Percentiles rank a stretch among this genome's conserved stretches.
phyloP scores from a whole-genome alignment of 352 stramenopile species.

The Phytophthora nicotianae region DNA sequence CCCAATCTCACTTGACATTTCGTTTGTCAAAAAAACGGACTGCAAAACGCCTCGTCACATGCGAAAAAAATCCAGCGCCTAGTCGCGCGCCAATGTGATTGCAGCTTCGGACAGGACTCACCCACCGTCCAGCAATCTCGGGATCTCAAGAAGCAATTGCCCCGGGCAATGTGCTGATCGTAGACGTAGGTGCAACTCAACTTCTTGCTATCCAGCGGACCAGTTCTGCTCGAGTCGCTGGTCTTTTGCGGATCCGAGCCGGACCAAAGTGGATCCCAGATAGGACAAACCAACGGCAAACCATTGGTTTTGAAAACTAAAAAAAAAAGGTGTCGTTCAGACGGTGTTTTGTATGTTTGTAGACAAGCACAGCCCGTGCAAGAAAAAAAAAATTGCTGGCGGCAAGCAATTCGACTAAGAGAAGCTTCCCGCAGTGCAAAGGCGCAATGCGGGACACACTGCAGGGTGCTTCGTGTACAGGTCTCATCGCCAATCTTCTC shows the following conservation, averaged over 20 bases:
- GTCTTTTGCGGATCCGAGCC: not conserved
- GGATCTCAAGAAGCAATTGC: constrained; percentile 13
- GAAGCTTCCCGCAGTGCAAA: constrained; percentile 12
- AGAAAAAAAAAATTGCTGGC: constrained; percentile 18
- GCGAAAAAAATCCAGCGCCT: constrained; percentile 27
- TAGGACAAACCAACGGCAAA: constrained; percentile 1
- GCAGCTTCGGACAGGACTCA: not conserved
- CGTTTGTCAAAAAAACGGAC: constrained; percentile 13
- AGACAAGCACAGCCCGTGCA: constrained; percentile 7
- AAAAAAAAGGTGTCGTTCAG: not conserved
- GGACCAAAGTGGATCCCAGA: constrained; percentile 3
- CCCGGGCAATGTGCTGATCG: not conserved
- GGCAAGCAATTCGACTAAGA: constrained; percentile 10
- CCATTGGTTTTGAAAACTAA: not conserved
- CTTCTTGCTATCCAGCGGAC: constrained; percentile 17
- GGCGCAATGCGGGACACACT: constrained; percentile 2
- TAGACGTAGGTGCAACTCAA: constrained; percentile 13
- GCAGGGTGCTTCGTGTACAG: constrained; percentile 15
- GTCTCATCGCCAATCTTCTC: constrained; percentile 4
- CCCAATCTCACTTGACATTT: constrained; percentile 27
- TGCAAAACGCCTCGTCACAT: constrained; percentile 28
- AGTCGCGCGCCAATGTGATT: not conserved
- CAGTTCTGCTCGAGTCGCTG: constrained; percentile 8
- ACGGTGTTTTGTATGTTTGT: not conserved
- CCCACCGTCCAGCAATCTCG: constrained; percentile 7